Conservation (phyloP, 106 monocot species). For the Dendrobium huoshanense region DNA sequence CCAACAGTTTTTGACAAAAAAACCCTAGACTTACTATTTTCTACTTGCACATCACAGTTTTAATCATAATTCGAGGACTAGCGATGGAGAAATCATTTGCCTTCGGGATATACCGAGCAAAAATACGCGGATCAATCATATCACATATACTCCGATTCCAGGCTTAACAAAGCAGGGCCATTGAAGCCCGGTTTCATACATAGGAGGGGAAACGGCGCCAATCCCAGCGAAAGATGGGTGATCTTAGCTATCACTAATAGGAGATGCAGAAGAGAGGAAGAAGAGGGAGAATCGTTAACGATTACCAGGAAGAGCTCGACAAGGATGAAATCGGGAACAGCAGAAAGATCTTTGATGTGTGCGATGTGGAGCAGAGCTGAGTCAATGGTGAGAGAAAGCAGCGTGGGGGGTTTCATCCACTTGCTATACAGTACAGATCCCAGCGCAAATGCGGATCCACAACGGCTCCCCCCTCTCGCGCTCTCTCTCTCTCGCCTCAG, state of each 20-base stretch:
- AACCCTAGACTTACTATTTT: neutral
- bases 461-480: neutral
- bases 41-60: neutral
- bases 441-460: neutral
- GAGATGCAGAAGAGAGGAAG: neutral
- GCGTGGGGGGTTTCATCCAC: slow-evolving; percentile 33
- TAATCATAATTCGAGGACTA: neutral
- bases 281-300: neutral
- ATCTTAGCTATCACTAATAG: neutral
- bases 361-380: slow-evolving; percentile 51
- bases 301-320: slow-evolving; percentile 59
- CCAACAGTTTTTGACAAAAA: neutral
- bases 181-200: neutral
- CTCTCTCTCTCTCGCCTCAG: slow-evolving; percentile 4
- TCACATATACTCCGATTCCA: neutral
- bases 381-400: slow-evolving; percentile 66
- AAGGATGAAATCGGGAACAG: slow-evolving; percentile 58
- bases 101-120: neutral
- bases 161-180: neutral
- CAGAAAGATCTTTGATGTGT: slow-evolving; percentile 60
- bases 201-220: neutral
- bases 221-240: neutral
- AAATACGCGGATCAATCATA: neutral
- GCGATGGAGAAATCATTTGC: neutral
- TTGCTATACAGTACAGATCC: neutral